These are phyloP conservation scores for Candida chauliodis DNA, from an alignment of 805 yeast genomes.

Conservation along the genomic window DNA sequence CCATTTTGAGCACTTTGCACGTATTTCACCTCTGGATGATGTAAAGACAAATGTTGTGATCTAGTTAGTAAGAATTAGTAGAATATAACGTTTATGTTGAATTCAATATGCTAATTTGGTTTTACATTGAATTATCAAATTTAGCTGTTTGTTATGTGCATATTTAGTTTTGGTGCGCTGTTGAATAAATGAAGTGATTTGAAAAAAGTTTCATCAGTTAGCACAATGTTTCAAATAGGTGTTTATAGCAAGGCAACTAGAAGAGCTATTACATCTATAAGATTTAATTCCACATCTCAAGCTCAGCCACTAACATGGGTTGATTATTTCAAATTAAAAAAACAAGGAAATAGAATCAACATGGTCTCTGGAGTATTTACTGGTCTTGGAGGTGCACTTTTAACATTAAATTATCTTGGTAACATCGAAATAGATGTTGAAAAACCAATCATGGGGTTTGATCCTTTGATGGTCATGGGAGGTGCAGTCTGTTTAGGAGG, in stretches of 20 bases:
- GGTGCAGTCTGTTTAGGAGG: conserved; percentile 73
- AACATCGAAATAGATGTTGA: conserved; percentile 86
- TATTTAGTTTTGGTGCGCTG: background rate
- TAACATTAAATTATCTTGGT: conserved; percentile 74
- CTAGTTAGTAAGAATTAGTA: too few relatives aligned
- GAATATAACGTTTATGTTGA: too few relatives aligned
- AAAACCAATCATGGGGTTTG: conserved; percentile 80
- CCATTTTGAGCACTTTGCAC: too few relatives aligned
- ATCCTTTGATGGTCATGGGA: conserved; percentile 77
- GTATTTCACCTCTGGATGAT: too few relatives aligned
- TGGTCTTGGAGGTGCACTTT: conserved; percentile 59
- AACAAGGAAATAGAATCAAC: conserved; percentile 69
- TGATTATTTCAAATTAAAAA: conserved; percentile 72
- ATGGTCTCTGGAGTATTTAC: conserved; percentile 64
- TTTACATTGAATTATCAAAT: too few relatives aligned
- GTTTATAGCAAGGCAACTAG: conserved; percentile 6
- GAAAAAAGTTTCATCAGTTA: background rate
- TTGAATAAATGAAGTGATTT: background rate
- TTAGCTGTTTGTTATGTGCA: background rate
- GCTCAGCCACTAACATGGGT: conserved; percentile 58
- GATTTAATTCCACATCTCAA: conserved; percentile 21
- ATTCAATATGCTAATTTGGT: too few relatives aligned
- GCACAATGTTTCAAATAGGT: conserved; percentile 10
- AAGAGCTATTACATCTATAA: background rate
- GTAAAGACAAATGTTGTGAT: too few relatives aligned